Evolutionary conservation across 306 rosid genomes (phyloP), one percentile per base, ranked within the genome.

Genomic region (Myrica gale): DNA sequence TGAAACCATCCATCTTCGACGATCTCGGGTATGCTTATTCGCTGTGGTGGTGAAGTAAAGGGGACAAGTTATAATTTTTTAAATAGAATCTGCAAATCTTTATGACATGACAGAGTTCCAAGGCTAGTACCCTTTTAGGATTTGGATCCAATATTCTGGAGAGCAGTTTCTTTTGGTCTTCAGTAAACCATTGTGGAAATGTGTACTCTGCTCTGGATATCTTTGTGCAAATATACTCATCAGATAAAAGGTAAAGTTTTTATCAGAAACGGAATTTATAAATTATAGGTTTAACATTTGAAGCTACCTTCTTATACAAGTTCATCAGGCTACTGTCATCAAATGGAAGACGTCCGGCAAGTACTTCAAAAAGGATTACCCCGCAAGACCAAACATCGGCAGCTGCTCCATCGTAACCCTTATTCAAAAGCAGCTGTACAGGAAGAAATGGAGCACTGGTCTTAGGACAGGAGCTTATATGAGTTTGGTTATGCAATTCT

Each of bases 361-460:
- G 89, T 72, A 87, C 52, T 82, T 92, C 97, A 32, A 85, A 92
- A 41, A 92, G 97, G 63, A 92, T 83, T 60, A 90, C 97, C 20
- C 97, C 97, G 62, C 93, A 92, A 61, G 97, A 92, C 97, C 97
- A 92, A 80, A 92, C 83, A 87, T 92, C 97, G 21, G 90, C 96
- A 45, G 89, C 86, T 74, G 93, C 96, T 80, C 96, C 97, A 21
- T 90, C 89, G 13, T 92, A 92, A 55, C 82, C 89, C 73, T 85
- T 82, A 79, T 68, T 84, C 74, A 66, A 5, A 26, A 92, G 85
- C 50, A 92, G 78, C 97, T 92, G 80, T 74, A 53, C 73, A 78
- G 42, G 39, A 60, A 67, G 15, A 62, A 39, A 42, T 68, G 56
- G 26, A 52, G 73, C 52, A 54, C n/a, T 21, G 50, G 71, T 43